phyloP scores from a whole-genome alignment of 129 eudicot species.

The Pulicaria dysenterica region DNA sequence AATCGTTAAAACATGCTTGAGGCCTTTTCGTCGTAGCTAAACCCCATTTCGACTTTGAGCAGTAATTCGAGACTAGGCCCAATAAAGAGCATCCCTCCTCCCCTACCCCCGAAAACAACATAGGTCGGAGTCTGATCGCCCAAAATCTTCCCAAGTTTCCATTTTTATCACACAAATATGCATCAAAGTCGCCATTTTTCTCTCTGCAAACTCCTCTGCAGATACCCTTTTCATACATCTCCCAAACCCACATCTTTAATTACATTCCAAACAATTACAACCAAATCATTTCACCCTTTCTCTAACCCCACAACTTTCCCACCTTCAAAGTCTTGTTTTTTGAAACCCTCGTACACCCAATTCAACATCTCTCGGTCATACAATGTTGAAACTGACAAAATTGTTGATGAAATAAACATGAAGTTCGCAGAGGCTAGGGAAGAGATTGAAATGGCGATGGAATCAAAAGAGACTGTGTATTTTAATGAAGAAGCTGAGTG shows the following conservation, averaged over 20 bases:
- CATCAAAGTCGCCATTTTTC: constrained; percentile 51
- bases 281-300: constrained; percentile 24
- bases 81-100: neutral
- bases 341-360: constrained; percentile 28
- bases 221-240: constrained; percentile 45
- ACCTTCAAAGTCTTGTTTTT: constrained; percentile 14
- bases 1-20: too few relatives aligned
- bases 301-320: constrained; percentile 16
- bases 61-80: neutral
- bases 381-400: constrained; percentile 64
- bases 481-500: constrained; percentile 93
- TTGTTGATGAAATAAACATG: constrained; percentile 77
- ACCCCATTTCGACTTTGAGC: too few relatives aligned
- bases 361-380: constrained; percentile 31
- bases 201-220: constrained; percentile 45
- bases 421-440: constrained; percentile 96
- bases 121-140: neutral
- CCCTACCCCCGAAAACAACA: neutral
- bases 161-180: constrained; percentile 31
- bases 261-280: constrained; percentile 34
- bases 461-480: constrained; percentile 87
- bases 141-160: neutral
- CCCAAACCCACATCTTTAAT: constrained; percentile 47
- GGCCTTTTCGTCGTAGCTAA: too few relatives aligned
- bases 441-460: constrained; percentile 93